phyloP scores from a whole-genome alignment of 768 basidiomycete species.

The Sporobolomyces phaffii region DNA sequence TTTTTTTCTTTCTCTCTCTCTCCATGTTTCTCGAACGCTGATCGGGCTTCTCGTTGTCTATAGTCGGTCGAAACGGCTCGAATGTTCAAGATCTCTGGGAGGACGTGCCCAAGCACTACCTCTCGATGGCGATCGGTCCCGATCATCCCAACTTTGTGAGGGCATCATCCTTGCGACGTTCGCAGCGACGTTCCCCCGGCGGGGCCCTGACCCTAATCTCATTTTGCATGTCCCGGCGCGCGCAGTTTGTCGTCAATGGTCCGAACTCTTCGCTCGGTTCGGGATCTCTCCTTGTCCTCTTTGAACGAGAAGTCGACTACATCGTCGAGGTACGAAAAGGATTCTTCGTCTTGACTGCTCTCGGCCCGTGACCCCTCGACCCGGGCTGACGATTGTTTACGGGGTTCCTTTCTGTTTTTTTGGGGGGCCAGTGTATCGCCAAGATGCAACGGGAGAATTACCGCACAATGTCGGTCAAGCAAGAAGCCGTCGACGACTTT shows the following conservation, averaged over 20 bases:
- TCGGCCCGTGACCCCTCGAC: no score
- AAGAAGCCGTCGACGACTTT: slow-evolving; percentile 59
- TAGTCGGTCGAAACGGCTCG: slow-evolving; percentile 54
- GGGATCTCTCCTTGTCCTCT: slow-evolving; percentile 55
- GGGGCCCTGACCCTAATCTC: no score
- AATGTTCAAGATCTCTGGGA: slow-evolving; percentile 56
- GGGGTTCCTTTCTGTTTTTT: no score
- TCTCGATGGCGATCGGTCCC: slow-evolving; percentile 55
- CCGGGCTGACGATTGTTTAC: no score
- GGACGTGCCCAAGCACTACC: slow-evolving; percentile 58
- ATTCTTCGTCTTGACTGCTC: no score
- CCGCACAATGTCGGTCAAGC: slow-evolving; percentile 59
- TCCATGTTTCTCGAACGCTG: no score
- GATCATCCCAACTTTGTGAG: slow-evolving; percentile 61
- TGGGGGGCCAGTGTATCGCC: slow-evolving; percentile 46
- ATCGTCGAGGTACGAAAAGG: slow-evolving; percentile 55
- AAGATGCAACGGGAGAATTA: slow-evolving; percentile 62
- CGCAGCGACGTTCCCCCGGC: no score
- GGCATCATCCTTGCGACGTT: neutral
- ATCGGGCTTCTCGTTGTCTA: slow-evolving; percentile 49
- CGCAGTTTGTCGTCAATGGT: slow-evolving; percentile 45
- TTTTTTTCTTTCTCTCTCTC: neutral
- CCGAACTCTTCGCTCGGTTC: slow-evolving; percentile 58
- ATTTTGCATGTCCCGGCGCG: no score
- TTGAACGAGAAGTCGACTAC: slow-evolving; percentile 59